phyloP scores from a whole-genome alignment of 2,329 filamentous ascomycete species.

The Phaeophleospora eucalypticola region DNA sequence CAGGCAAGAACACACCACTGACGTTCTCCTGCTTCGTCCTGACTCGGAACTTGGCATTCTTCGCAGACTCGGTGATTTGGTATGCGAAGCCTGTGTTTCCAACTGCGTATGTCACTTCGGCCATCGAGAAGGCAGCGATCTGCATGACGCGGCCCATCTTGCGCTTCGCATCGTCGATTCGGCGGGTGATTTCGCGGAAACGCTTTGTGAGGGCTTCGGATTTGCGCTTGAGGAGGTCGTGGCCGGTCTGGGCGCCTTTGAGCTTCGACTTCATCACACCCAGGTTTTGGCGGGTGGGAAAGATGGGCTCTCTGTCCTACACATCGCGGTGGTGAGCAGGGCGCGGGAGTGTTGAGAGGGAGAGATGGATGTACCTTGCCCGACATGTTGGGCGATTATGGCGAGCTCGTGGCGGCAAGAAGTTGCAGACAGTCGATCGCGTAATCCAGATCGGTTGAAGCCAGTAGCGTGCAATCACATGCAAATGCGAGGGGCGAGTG shows the following conservation, averaged over 20 bases:
- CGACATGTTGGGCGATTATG: constrained; percentile 22
- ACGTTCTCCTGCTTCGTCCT: constrained; percentile 98
- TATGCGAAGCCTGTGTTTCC: constrained; percentile 86
- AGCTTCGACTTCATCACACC: constrained; percentile 97
- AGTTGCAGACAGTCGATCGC: not conserved
- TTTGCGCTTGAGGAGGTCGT: constrained; percentile 94
- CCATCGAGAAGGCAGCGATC: constrained; percentile 94
- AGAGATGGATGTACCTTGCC: constrained; percentile 20
- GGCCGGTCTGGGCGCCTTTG: constrained; percentile 72
- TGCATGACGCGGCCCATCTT: constrained; percentile 99
- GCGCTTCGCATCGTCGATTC: constrained; percentile 97
- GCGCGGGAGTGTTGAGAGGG: not conserved
- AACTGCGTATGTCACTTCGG: constrained; percentile 95
- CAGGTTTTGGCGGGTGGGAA: constrained; percentile 94
- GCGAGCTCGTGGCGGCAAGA: too few relatives aligned
- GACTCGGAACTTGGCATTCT: constrained; percentile 86
- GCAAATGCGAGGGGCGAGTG: not conserved
- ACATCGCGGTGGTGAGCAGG: constrained; percentile 1
- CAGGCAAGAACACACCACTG: constrained; percentile 87
- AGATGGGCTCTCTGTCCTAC: constrained; percentile 92
- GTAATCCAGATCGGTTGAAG: not conserved
- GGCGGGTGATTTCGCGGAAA: constrained; percentile 78
- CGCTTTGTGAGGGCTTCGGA: constrained; percentile 94
- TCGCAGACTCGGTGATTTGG: constrained; percentile 94
- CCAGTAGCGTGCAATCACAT: not conserved